These are phyloP conservation scores for Rutstroemia sydowiana DNA, from an alignment of 2,329 filamentous ascomycete genomes.

Conservation along the genomic window DNA sequence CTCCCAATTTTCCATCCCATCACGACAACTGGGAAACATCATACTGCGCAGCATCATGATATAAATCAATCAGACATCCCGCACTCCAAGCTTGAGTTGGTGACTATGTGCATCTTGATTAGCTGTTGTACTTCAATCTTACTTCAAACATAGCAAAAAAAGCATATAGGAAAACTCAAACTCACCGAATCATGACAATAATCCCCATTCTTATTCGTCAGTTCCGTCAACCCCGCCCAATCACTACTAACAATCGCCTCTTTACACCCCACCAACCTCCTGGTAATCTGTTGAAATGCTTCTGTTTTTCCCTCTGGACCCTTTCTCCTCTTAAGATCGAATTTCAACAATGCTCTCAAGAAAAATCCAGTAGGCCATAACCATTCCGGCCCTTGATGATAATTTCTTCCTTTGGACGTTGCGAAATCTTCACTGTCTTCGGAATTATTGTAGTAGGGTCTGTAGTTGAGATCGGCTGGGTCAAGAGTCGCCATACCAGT, in stretches of 20 bases:
- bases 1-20: neutral
- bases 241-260: slow-evolving; percentile 69
- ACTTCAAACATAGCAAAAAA: slow-evolving; percentile 13
- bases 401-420: slow-evolving; percentile 91
- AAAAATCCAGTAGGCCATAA: slow-evolving; percentile 97
- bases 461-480: slow-evolving; percentile 85
- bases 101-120: slow-evolving; percentile 45
- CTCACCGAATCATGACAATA: slow-evolving; percentile 82
- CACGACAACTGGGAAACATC: slow-evolving; percentile 19
- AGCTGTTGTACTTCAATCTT: too few relatives aligned
- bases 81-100: slow-evolving; percentile 97
- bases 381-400: slow-evolving; percentile 98
- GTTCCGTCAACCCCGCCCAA: slow-evolving; percentile 87
- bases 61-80: slow-evolving; percentile 88
- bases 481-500: slow-evolving; percentile 95
- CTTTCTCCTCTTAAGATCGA: slow-evolving; percentile 69
- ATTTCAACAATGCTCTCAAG: slow-evolving; percentile 81
- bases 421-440: slow-evolving; percentile 89
- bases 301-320: slow-evolving; percentile 65
- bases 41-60: slow-evolving; percentile 69
- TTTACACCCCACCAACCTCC: slow-evolving; percentile 76
- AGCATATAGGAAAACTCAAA: slow-evolving; percentile 22
- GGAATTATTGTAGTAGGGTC: slow-evolving; percentile 88
- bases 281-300: slow-evolving; percentile 90
- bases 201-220: slow-evolving; percentile 84